Conservation (phyloP, 805 yeast genomes). For the Priceomyces medius region DNA sequence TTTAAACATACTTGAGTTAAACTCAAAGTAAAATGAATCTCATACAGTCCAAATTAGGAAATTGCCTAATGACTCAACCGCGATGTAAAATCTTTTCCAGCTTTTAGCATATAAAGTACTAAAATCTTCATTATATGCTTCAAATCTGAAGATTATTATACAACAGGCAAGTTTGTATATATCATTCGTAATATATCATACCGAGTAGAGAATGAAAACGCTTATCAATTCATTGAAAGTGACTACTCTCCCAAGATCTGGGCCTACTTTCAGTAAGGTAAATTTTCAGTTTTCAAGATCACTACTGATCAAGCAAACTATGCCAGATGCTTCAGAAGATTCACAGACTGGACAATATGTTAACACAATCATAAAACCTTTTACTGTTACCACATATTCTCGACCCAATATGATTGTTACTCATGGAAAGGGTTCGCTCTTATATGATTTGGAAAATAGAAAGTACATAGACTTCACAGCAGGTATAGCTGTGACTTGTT, state of each 20-base stretch:
- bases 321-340: slow-evolving; percentile 23
- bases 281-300: slow-evolving; percentile 13
- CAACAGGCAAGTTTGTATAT: no score
- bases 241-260: neutral
- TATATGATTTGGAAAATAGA: slow-evolving; percentile 78
- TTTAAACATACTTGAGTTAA: no score
- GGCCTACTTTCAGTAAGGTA: neutral
- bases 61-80: slow-evolving; percentile 29
- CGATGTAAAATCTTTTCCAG: slow-evolving; percentile 26
- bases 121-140: no score
- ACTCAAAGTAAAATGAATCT: no score
- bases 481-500: slow-evolving; percentile 95
- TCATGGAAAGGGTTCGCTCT: slow-evolving; percentile 75
- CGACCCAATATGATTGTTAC: slow-evolving; percentile 75
- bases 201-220: no score
- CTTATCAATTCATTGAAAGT: neutral
- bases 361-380: slow-evolving; percentile 47
- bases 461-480: slow-evolving; percentile 89
- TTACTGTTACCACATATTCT: slow-evolving; percentile 74
- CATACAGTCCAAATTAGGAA: slow-evolving; percentile 19
- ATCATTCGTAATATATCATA: no score
- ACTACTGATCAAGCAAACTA: slow-evolving; percentile 15
- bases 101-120: no score
- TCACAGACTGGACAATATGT: slow-evolving; percentile 42
- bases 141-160: no score